phyloP scores from a whole-genome alignment of 352 stramenopile species.

The Nothophytophthora sp. region DNA sequence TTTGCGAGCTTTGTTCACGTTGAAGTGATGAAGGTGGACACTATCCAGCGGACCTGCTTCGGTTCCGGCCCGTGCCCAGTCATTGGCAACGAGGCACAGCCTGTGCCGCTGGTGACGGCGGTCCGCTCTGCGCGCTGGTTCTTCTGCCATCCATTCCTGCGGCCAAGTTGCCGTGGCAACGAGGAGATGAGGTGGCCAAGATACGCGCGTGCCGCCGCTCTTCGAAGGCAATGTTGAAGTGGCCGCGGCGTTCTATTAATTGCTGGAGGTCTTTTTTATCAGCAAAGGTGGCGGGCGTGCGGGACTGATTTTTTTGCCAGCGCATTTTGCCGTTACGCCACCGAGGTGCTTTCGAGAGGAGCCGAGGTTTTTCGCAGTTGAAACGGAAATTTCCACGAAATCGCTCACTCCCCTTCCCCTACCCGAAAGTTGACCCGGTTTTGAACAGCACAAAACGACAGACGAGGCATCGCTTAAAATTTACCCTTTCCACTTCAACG shows the following conservation, averaged over 20 bases:
- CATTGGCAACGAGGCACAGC: neutral
- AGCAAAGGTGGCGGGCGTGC: neutral
- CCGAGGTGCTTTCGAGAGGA: conserved; percentile 5
- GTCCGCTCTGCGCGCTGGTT: too few species aligned
- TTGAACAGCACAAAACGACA: neutral
- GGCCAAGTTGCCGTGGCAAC: too few species aligned
- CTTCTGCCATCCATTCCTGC: too few species aligned
- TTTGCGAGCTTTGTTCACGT: neutral
- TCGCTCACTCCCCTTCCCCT: too few species aligned
- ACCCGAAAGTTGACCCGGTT: too few species aligned
- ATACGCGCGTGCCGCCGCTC: too few species aligned
- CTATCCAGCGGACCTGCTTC: neutral
- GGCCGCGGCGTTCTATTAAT: too few species aligned
- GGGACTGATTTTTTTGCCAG: conserved; percentile 17
- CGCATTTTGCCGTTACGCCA: neutral
- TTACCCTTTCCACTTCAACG: conserved; percentile 26
- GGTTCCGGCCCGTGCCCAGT: neutral
- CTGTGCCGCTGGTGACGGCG: too few species aligned
- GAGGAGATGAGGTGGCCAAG: too few species aligned
- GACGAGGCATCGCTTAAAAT: conserved; percentile 10
- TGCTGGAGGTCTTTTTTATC: too few species aligned
- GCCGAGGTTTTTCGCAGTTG: neutral
- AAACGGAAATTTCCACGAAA: conserved; percentile 44
- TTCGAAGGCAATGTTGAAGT: neutral
- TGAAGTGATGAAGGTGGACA: neutral